Evolutionary conservation across 352 stramenopile species (phyloP).

Genomic region (Phytophthora ramorum): DNA sequence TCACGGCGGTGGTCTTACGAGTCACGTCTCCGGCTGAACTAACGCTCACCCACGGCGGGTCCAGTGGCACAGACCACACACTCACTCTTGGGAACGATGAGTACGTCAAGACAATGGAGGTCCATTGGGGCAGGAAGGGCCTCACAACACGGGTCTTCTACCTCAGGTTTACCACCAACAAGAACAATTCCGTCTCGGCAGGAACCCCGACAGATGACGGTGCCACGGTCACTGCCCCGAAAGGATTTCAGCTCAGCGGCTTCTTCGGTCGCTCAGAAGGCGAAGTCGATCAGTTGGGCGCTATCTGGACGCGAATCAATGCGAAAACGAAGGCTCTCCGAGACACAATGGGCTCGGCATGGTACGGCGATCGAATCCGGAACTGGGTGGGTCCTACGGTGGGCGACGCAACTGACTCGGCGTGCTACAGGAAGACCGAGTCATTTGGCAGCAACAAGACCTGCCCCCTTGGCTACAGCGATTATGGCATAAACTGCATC

Average conservation of each 20-base stretch:
- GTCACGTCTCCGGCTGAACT: conserved; percentile 19
- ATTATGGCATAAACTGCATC: conserved; percentile 27
- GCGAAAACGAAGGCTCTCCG: conserved; percentile 23
- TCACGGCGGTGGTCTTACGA: conserved; percentile 22
- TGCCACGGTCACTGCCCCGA: conserved; percentile 19
- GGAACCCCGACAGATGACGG: conserved; percentile 25
- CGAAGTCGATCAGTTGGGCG: conserved; percentile 32
- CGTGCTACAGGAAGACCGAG: conserved; percentile 36
- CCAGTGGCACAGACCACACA: conserved; percentile 24
- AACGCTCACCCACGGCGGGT: conserved; percentile 34
- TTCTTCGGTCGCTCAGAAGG: conserved; percentile 34
- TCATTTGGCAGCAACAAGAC: conserved; percentile 19
- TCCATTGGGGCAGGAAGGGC: conserved; percentile 29
- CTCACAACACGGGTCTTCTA: conserved; percentile 29
- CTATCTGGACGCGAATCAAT: conserved; percentile 37
- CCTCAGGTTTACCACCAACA: conserved; percentile 33
- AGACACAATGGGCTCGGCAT: conserved; percentile 30
- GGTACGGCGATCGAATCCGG: conserved; percentile 37
- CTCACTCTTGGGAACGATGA: conserved; percentile 26
- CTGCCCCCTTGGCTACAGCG: conserved; percentile 35
- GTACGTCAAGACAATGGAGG: conserved; percentile 38
- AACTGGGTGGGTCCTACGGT: conserved; percentile 44
- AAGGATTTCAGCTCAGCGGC: conserved; percentile 39
- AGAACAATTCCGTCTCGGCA: conserved; percentile 14
- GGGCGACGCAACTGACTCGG: conserved; percentile 28